Conservation (phyloP, 371 early-diverging fungal genomes). For the Mucor lusitanicus region DNA sequence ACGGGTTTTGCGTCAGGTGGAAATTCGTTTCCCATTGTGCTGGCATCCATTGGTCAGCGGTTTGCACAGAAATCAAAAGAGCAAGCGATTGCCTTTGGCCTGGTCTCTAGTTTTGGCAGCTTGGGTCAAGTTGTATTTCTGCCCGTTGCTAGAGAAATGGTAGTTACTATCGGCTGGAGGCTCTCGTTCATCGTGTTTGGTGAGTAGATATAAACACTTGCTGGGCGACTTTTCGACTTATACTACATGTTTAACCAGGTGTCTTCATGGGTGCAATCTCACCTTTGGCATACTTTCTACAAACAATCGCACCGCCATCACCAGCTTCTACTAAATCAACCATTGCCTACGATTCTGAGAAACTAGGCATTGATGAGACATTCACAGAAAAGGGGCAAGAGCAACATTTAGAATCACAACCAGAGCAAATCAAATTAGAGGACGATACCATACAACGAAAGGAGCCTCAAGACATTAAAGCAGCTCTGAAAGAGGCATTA, state of each 20-base stretch:
- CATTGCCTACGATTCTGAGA: neutral
- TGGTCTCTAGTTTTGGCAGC: conserved; percentile 36
- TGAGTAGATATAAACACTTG: conserved; percentile 1
- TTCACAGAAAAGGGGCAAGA: neutral
- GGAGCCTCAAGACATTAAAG: conserved; percentile 7
- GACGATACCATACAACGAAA: neutral
- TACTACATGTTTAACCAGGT: conserved; percentile 3
- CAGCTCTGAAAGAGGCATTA: conserved; percentile 29
- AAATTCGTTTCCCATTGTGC: conserved; percentile 31
- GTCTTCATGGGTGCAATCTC: conserved; percentile 6
- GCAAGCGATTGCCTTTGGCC: conserved; percentile 34
- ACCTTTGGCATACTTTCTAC: conserved; percentile 24
- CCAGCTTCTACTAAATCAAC: neutral
- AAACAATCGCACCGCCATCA: conserved; percentile 14
- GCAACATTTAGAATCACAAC: neutral
- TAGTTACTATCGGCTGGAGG: conserved; percentile 26
- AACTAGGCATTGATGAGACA: neutral
- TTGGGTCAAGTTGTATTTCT: conserved; percentile 38
- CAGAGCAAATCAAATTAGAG: neutral
- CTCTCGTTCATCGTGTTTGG: conserved; percentile 26
- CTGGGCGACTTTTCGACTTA: neutral
- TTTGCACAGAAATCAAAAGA: conserved; percentile 25
- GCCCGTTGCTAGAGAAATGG: conserved; percentile 32
- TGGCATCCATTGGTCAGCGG: conserved; percentile 29
- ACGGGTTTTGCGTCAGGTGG: conserved; percentile 22